Percentiles rank a stretch among this genome's conserved stretches.
Conservation (phyloP, 495 filamentous ascomycete species). For the Penicillium manginii region DNA sequence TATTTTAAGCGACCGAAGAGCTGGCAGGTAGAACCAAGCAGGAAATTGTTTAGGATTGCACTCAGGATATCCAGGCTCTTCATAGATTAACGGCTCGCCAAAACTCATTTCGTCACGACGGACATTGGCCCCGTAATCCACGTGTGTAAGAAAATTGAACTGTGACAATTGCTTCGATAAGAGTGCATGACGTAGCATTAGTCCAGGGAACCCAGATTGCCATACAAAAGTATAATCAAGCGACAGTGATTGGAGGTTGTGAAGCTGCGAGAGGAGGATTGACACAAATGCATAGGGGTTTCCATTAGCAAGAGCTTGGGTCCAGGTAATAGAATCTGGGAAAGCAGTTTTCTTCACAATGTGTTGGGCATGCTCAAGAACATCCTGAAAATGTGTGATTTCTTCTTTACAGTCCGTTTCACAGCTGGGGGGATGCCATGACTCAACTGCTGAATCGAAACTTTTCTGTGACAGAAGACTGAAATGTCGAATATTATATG, state of each 20-base stretch:
- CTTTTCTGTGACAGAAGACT: constrained; percentile 13
- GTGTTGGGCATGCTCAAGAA: constrained; percentile 9
- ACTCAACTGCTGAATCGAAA: constrained; percentile 5
- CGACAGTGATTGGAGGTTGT: constrained; percentile 6
- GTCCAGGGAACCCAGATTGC: constrained; percentile 19
- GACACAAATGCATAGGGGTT: constrained; percentile 17
- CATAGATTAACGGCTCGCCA: constrained; percentile 1
- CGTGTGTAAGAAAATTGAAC: constrained; percentile 9
- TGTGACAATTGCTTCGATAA: constrained; percentile 11
- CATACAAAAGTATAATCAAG: constrained; percentile 22
- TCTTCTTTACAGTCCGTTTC: constrained; percentile 11
- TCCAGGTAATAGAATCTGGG: constrained; percentile 14
- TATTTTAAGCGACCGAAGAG: constrained; percentile 12
- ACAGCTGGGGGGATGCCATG: constrained; percentile 9
- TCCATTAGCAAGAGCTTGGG: constrained; percentile 12
- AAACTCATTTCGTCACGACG: constrained; percentile 1
- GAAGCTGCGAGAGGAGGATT: constrained; percentile 18
- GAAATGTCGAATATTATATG: constrained; percentile 10
- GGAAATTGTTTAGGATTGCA: constrained; percentile 16
- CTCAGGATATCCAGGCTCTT: constrained; percentile 15
- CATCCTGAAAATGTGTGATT: constrained; percentile 12
- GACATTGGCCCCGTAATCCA: constrained; percentile 15
- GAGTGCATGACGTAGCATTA: constrained; percentile 21
- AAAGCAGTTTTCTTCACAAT: constrained; percentile 12
- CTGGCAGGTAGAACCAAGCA: constrained; percentile 15